Base-by-base conservation (phyloP, 108 stramenopile genomes). In the Parietichytrium sp. region DNA sequence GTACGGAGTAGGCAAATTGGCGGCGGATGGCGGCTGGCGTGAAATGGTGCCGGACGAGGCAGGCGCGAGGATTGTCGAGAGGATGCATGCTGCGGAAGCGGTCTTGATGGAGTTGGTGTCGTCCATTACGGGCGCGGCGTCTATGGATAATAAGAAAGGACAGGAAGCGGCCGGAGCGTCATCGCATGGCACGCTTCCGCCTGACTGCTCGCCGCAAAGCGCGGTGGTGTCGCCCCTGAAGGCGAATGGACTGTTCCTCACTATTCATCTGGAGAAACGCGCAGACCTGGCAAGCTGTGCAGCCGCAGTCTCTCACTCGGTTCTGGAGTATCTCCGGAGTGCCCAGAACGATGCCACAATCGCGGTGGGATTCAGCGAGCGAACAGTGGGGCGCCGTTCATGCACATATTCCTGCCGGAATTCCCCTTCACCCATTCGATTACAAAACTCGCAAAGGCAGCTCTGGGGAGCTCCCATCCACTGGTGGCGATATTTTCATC, bases 401-500 rank as follows among this genome's bases (percentile, higher is more conserved):
- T 13, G 38, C 33, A 6, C 6, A 42, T 6, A 33, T 72, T 8
- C 61, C 61, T 1, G 61, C 61, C 33, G 61, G 61, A n/a, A 42
- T 72, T 10, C 61, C 61, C 6, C 20, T 72, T 33, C 61, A 72
- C 3, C 61, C 61, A 6, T 72, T 45, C 20, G n/a, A 33, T n/a
- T 72, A 45, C 33, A 6, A 33, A n/a, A 72, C 61, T 6, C 18
- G 36, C 61, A 42, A 72, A 45, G 61, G 61, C 29, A 45, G 20
- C 10, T 33, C 38, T 6, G 61, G 61, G 13, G 10, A 33, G 20
- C 33, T 72, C 10, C 61, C 61, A 20, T 33, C 61, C 61, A 72
- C 61, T 8, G 61, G 61, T 42, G 61, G 61, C 13, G 61, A 72
- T 42, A 72, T 72, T 27, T 72, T 45, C 61, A 2, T 72, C 38